A percentile compares a stretch with the other conserved stretches of the same genome.
Conservation (phyloP, 768 basidiomycete genomes). For the Macrocybe gigantea region DNA sequence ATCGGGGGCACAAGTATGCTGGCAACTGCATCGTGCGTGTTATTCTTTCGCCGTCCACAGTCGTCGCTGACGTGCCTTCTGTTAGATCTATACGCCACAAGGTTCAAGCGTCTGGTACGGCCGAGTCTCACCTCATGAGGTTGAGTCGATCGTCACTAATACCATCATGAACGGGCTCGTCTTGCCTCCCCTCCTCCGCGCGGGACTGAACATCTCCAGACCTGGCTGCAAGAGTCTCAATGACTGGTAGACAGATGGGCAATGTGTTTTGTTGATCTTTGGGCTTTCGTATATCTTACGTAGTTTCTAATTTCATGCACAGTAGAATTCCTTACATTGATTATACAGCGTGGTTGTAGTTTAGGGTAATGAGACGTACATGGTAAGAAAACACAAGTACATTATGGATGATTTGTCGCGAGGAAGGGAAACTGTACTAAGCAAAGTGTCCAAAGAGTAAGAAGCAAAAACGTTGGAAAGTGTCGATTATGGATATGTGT, state of each 20-base stretch:
- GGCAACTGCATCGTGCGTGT: constrained; percentile 82
- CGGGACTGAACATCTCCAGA: constrained; percentile 72
- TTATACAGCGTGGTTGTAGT: too few relatives aligned
- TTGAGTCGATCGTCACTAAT: constrained; percentile 78
- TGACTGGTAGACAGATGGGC: constrained; percentile 51
- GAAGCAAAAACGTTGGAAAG: too few relatives aligned
- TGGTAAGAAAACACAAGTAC: too few relatives aligned
- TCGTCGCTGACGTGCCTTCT: constrained; percentile 1
- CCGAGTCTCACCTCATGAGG: constrained; percentile 85
- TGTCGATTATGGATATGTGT: too few relatives aligned
- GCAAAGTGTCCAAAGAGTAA: too few relatives aligned
- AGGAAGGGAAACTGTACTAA: too few relatives aligned
- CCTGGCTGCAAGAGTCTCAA: constrained; percentile 64
- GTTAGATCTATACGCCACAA: constrained; percentile 79
- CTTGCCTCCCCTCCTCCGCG: constrained; percentile 79
- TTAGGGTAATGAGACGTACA: too few relatives aligned
- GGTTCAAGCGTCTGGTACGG: constrained; percentile 93
- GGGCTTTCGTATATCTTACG: constrained; percentile 1
- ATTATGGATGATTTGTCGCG: too few relatives aligned
- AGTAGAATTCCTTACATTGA: too few relatives aligned
- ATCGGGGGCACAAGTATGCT: constrained; percentile 92
- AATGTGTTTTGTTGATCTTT: constrained; percentile 3
- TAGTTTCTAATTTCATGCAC: neutral
- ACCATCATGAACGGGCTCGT: constrained; percentile 85
- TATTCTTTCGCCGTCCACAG: constrained; percentile 2